Base-by-base conservation (phyloP, 2,329 filamentous ascomycete genomes). In the Colletotrichum falcatum region DNA sequence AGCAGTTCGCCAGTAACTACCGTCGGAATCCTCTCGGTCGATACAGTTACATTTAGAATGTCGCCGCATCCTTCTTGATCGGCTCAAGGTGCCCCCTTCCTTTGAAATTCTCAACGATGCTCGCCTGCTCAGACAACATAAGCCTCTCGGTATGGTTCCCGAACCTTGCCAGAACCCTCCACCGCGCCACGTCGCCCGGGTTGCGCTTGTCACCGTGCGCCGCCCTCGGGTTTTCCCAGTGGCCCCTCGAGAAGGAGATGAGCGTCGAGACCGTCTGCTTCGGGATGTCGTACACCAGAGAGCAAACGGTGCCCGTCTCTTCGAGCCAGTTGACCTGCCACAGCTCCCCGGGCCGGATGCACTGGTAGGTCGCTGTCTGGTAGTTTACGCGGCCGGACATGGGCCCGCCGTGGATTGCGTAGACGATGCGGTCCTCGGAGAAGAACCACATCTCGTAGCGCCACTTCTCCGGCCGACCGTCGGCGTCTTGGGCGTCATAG, bases 311-410 rank as follows among this genome's bases (percentile, higher is more conserved):
- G 0, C 87, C 88, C 0, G 87, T 90, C 77, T 90, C 87, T 68
- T 89, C 87, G 1, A 90, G 82, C 87, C 87, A 90, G 70, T 87
- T 89, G 72, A 85, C 84, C 74, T 90, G 87, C 87, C 87, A 89
- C 0, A 89, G 75, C 75, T 89, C 87, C 1, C 86, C 86, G 0
- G 86, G 84, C 0, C 87, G 82, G 35, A 89, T 84, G 76, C 87
- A 90, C 74, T 89, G 87, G 74, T 87, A 89, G 1, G 83, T 85
- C 16, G 82, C 85, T 1, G 83, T 81, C 73, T 89, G 86, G 75
- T 83, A 88, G 76, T 88, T 88, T 61, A 79, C 78, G 3, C 86
- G 82, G 2, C 86, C 86, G 0, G 84, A 83, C 87, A 90, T 90
- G 3, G 87, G 88, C 0, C 87, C 87, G 5, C 88, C 87, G 73